Conservation (phyloP, 2,329 filamentous ascomycete genomes). For the Aspergillus terreus region DNA sequence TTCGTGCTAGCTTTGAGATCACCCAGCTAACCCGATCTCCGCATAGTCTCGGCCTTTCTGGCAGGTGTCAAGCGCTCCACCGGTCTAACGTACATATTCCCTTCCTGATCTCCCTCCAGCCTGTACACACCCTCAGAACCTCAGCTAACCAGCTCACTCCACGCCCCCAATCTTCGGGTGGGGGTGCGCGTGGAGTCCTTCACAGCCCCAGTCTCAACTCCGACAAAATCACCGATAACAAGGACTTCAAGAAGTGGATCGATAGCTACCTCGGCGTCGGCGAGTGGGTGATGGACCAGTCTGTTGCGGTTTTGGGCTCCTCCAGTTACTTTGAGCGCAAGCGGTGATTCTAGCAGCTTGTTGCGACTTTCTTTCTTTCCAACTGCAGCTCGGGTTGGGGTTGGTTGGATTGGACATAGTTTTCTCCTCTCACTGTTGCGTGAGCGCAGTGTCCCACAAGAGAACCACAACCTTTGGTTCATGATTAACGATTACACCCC, state of each 20-base stretch:
- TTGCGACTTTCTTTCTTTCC: neutral
- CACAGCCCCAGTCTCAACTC: conserved; percentile 72
- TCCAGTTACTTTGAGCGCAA: conserved; percentile 90
- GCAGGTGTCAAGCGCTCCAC: conserved; percentile 97
- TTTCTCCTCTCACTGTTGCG: neutral
- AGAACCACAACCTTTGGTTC: neutral
- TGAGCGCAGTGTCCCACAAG: neutral
- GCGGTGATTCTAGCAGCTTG: conserved; percentile 51
- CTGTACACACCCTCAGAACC: neutral
- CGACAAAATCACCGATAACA: conserved; percentile 78
- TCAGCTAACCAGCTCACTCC: conserved; percentile 27
- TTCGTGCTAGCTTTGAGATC: conserved; percentile 6
- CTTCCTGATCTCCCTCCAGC: conserved; percentile 17
- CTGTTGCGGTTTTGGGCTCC: conserved; percentile 82
- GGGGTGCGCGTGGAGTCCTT: conserved; percentile 28
- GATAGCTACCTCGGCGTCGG: conserved; percentile 91
- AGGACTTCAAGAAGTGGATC: conserved; percentile 81
- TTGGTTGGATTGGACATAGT: neutral
- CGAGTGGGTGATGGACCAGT: conserved; percentile 98
- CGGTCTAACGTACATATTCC: conserved; percentile 81
- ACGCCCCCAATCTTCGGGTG: conserved; percentile 17
- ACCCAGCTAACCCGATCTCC: neutral
- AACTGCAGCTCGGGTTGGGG: neutral
- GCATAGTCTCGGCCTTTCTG: conserved; percentile 84
- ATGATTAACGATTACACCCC: conserved; percentile 14